A percentile compares a stretch with the other conserved stretches of the same genome.
Conservation (phyloP, 306 rosid genomes). For the Gillenia trifoliata region DNA sequence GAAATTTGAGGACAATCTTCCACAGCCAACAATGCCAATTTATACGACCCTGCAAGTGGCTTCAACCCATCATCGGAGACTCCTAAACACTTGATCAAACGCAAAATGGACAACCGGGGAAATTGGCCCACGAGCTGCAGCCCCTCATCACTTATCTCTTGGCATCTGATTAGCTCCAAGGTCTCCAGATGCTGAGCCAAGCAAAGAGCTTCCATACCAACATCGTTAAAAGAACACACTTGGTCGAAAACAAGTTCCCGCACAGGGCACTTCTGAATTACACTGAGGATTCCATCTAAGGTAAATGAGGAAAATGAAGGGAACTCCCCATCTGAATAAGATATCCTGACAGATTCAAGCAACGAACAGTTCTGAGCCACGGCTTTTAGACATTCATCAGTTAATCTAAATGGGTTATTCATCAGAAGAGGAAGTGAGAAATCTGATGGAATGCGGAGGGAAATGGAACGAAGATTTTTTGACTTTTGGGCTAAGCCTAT, state of each 20-base stretch:
- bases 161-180: constrained; percentile 76
- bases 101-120: constrained; percentile 45
- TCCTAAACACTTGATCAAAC: constrained; percentile 69
- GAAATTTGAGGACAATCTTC: constrained; percentile 90
- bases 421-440: constrained; percentile 66
- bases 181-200: constrained; percentile 57
- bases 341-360: constrained; percentile 72
- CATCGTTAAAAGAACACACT: constrained; percentile 74
- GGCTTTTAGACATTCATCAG: constrained; percentile 75
- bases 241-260: constrained; percentile 70
- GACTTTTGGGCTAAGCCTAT: constrained; percentile 61
- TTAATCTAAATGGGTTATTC: constrained; percentile 58
- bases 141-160: constrained; percentile 84
- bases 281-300: constrained; percentile 55
- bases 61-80: constrained; percentile 83
- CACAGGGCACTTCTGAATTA: constrained; percentile 62
- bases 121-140: constrained; percentile 74
- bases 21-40: constrained; percentile 58
- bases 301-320: constrained; percentile 79
- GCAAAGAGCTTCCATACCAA: constrained; percentile 90
- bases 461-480: constrained; percentile 55
- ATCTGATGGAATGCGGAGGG: constrained; percentile 76
- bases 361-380: constrained; percentile 64
- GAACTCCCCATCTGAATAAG: constrained; percentile 82
- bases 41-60: constrained; percentile 65